Conservation (phyloP, 306 rosid species). For the Corylus avellana region DNA sequence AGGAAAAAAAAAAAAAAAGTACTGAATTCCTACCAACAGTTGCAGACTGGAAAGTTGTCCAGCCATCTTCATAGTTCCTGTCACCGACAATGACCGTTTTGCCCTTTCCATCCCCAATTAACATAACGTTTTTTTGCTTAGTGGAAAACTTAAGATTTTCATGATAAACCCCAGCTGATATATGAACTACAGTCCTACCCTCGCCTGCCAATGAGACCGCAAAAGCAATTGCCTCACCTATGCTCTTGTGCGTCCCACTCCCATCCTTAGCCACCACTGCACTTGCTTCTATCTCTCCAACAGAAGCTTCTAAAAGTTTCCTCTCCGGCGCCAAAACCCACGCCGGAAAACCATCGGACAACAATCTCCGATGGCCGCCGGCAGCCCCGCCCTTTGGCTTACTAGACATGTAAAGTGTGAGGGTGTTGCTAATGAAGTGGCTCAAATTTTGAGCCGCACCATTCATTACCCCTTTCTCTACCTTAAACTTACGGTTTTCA, state of each 20-base stretch:
- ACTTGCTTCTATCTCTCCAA: conserved; percentile 24
- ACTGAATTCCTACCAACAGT: conserved; percentile 33
- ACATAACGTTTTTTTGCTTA: conserved; percentile 37
- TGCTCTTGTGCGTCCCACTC: conserved; percentile 36
- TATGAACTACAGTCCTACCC: conserved; percentile 34
- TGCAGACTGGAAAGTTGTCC: conserved; percentile 34
- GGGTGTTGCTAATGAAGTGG: conserved; percentile 23
- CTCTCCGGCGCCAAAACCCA: conserved; percentile 33
- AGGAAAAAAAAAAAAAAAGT: neutral
- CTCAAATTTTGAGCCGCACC: conserved; percentile 7
- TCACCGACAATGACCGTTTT: conserved; percentile 29
- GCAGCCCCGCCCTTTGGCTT: neutral
- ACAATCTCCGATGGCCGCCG: conserved; percentile 11
- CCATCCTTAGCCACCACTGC: conserved; percentile 48
- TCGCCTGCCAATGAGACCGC: conserved; percentile 20
- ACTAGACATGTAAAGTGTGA: conserved; percentile 16
- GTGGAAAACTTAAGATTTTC: conserved; percentile 32
- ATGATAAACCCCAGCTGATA: conserved; percentile 35
- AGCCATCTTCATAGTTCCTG: conserved; percentile 29
- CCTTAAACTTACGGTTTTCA: neutral
- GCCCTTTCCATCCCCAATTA: conserved; percentile 41
- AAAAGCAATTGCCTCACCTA: conserved; percentile 26
- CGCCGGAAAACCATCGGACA: conserved; percentile 23
- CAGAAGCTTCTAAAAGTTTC: conserved; percentile 30
- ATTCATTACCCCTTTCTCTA: conserved; percentile 12